A percentile compares a stretch with the other conserved stretches of the same genome.
Evolutionary conservation across 2,329 filamentous ascomycete genomes (phyloP).

Genomic region (Epichloe sp.): DNA sequence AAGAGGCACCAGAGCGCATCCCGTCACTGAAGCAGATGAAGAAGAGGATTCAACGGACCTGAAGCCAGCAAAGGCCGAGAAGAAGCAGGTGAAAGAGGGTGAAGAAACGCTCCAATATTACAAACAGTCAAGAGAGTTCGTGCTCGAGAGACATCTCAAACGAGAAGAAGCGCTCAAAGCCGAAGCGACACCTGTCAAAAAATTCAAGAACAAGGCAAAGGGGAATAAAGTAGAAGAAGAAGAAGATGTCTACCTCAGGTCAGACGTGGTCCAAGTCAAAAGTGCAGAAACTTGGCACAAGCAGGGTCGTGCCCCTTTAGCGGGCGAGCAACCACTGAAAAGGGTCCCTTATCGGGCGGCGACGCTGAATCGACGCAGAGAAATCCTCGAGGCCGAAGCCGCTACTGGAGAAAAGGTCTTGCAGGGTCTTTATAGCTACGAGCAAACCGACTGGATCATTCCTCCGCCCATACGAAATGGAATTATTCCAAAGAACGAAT

Average conservation of each 20-base stretch:
- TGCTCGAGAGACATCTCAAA: constrained; percentile 73
- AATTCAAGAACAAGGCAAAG: constrained; percentile 64
- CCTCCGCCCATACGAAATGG: constrained; percentile 75
- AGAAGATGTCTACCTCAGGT: constrained; percentile 68
- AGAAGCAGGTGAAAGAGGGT: constrained; percentile 59
- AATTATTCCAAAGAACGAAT: constrained; percentile 83
- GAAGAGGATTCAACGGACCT: constrained; percentile 69
- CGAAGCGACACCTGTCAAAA: constrained; percentile 54
- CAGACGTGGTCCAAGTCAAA: constrained; percentile 74
- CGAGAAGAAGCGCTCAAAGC: constrained; percentile 79
- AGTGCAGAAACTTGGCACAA: constrained; percentile 97
- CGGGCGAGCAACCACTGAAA: constrained; percentile 66
- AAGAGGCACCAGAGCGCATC: constrained; percentile 32
- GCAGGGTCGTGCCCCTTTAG: constrained; percentile 66
- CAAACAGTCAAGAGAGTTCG: constrained; percentile 74
- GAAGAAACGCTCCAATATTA: constrained; percentile 79
- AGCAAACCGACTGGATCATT: constrained; percentile 93
- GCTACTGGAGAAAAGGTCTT: constrained; percentile 70
- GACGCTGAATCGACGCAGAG: constrained; percentile 72
- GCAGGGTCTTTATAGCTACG: constrained; percentile 71
- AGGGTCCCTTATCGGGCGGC: constrained; percentile 82
- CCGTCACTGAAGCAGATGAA: constrained; percentile 60
- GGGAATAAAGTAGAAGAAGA: constrained; percentile 57
- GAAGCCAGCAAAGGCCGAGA: constrained; percentile 57
- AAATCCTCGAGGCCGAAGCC: constrained; percentile 75